Evolutionary conservation across 2,329 filamentous ascomycete species (phyloP).

Genomic region (Penicillium brasilianum): DNA sequence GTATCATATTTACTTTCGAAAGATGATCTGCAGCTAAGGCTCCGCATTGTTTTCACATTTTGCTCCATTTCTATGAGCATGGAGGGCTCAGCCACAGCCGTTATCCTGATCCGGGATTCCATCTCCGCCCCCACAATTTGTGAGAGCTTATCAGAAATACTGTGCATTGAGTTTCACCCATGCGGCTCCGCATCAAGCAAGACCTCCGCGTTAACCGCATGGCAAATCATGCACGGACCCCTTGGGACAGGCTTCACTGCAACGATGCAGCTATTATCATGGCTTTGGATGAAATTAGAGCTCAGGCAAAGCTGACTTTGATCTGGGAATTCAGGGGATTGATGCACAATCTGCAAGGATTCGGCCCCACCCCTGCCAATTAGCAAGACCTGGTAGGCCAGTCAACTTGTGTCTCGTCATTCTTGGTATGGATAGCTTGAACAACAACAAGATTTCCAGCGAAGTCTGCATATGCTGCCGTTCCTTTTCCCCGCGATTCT

Average conservation of each 20-base stretch:
- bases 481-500: background rate
- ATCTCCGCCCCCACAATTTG: background rate
- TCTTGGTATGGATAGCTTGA: background rate
- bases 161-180: background rate
- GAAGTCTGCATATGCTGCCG: background rate
- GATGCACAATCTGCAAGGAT: too few relatives aligned
- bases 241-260: too few relatives aligned
- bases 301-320: too few relatives aligned
- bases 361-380: too few relatives aligned
- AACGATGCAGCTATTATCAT: too few relatives aligned
- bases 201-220: background rate
- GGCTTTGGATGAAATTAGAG: too few relatives aligned
- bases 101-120: background rate
- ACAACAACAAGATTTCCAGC: background rate
- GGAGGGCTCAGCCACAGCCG: background rate
- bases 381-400: too few relatives aligned
- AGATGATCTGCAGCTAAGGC: background rate
- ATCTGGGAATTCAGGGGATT: too few relatives aligned
- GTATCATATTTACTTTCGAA: background rate
- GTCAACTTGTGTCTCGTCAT: too few relatives aligned
- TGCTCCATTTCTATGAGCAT: too few relatives aligned
- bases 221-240: background rate
- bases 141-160: background rate
- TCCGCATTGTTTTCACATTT: conserved; percentile 14
- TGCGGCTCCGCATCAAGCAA: background rate